These are phyloP conservation scores for Arthromyces matolae DNA, from an alignment of 768 basidiomycete genomes.

Conservation along the genomic window DNA sequence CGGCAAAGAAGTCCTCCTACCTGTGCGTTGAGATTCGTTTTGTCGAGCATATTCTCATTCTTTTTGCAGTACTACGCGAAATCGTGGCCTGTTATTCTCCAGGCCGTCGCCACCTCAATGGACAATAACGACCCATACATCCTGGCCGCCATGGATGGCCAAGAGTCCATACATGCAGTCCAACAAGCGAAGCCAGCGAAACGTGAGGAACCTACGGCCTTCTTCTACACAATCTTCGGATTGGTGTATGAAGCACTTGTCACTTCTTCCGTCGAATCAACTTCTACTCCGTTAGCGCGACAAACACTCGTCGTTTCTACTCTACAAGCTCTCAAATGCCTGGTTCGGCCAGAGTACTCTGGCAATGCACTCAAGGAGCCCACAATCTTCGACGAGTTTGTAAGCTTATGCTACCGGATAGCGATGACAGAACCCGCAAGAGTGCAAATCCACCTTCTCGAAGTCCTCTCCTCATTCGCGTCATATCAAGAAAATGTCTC, in stretches of 20 bases:
- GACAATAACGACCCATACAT: constrained; percentile 62
- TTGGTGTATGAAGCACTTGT: constrained; percentile 89
- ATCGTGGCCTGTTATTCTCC: constrained; percentile 79
- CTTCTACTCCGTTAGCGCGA: constrained; percentile 37
- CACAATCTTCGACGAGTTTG: constrained; percentile 85
- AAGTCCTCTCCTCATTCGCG: constrained; percentile 61
- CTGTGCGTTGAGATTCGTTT: constrained; percentile 49
- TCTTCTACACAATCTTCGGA: constrained; percentile 90
- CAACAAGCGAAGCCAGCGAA: constrained; percentile 22
- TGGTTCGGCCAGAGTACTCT: constrained; percentile 78
- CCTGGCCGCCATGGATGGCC: constrained; percentile 79
- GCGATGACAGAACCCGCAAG: constrained; percentile 79
- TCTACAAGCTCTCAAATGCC: constrained; percentile 71
- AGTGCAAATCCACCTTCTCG: constrained; percentile 69
- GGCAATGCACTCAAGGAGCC: constrained; percentile 80
- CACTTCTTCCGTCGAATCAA: constrained; percentile 58
- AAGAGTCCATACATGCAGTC: constrained; percentile 35
- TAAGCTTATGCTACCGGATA: constrained; percentile 83
- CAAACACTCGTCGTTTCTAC: constrained; percentile 53
- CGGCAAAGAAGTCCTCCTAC: constrained; percentile 86
- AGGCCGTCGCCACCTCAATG: constrained; percentile 83
- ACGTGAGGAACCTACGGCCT: constrained; percentile 63
- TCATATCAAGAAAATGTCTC: constrained; percentile 30
- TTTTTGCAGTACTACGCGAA: constrained; percentile 74
- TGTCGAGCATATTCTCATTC: background rate